Percentiles rank a stretch among this genome's conserved stretches.
Evolutionary conservation across 306 rosid genomes (phyloP).

Genomic region (Acmispon strigosus): DNA sequence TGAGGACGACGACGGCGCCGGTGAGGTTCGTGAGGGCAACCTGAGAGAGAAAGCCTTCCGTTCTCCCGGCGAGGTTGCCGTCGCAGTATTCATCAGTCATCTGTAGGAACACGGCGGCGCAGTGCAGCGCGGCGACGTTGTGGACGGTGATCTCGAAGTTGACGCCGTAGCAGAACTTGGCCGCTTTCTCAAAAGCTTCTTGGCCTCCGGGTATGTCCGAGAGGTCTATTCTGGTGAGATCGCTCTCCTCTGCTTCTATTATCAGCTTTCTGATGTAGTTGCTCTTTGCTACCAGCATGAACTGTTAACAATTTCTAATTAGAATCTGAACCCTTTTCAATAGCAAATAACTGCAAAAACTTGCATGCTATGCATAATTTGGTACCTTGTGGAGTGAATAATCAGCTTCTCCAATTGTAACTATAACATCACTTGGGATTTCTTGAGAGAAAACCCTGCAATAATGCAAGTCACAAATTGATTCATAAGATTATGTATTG

Average conservation of each 20-base stretch:
- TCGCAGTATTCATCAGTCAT: constrained; percentile 69
- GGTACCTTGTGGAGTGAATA: constrained; percentile 84
- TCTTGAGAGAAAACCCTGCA: constrained; percentile 78
- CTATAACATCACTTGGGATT: constrained; percentile 64
- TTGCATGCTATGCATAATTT: not conserved
- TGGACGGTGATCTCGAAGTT: constrained; percentile 82
- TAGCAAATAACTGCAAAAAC: not conserved
- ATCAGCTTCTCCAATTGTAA: constrained; percentile 59
- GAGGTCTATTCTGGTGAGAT: constrained; percentile 54
- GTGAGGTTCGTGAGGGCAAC: constrained; percentile 60
- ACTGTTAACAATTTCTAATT: constrained; percentile 30
- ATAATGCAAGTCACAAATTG: not conserved
- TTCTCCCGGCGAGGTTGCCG: constrained; percentile 60
- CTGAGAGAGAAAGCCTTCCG: constrained; percentile 64
- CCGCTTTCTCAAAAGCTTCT: constrained; percentile 80
- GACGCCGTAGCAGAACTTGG: constrained; percentile 85
- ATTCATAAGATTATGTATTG: not conserved
- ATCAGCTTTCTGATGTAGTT: constrained; percentile 68
- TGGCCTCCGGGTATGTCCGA: constrained; percentile 79
- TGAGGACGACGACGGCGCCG: constrained; percentile 53
- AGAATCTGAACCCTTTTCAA: not conserved
- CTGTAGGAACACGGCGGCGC: constrained; percentile 77
- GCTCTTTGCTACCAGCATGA: constrained; percentile 88
- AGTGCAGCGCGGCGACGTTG: constrained; percentile 68
- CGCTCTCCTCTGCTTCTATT: constrained; percentile 53